Evolutionary conservation across 2,329 filamentous ascomycete species (phyloP).

Genomic region (Arthrinium phaeospermum): DNA sequence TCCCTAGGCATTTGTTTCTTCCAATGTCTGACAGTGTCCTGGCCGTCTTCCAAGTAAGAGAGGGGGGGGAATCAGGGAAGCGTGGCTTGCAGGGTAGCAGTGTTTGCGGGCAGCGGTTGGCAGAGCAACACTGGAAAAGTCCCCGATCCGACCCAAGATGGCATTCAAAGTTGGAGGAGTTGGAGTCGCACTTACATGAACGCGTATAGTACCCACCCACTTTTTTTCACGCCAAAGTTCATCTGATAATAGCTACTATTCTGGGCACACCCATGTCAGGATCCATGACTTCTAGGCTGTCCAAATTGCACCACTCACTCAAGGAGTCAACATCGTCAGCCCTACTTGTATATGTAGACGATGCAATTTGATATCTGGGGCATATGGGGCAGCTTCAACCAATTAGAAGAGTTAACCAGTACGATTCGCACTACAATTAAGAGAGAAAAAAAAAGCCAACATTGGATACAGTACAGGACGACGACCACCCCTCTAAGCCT

Average conservation of each 20-base stretch:
- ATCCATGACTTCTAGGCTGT: neutral
- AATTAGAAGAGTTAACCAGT: neutral
- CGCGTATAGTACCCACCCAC: neutral
- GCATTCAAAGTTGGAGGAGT: neutral
- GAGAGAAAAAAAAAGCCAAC: neutral
- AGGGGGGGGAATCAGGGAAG: neutral
- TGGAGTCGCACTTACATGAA: neutral
- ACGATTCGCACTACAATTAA: neutral
- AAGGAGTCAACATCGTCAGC: slow-evolving; percentile 1
- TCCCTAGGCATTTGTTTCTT: neutral
- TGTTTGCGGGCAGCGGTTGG: slow-evolving; percentile 10
- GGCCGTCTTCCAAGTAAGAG: neutral
- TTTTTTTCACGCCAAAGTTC: neutral
- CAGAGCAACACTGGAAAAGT: neutral
- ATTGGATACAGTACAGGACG: slow-evolving; percentile 3
- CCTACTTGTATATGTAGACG: neutral
- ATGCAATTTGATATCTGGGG: neutral
- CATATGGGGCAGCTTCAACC: neutral
- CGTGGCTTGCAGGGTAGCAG: neutral
- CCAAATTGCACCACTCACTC: neutral
- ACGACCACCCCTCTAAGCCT: neutral
- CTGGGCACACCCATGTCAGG: slow-evolving; percentile 1
- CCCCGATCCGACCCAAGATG: neutral
- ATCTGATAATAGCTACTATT: neutral
- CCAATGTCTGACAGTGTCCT: slow-evolving; percentile 13